phyloP scores from a whole-genome alignment of 192 early-diverging fungal species.

The Entomortierella parvispora region DNA sequence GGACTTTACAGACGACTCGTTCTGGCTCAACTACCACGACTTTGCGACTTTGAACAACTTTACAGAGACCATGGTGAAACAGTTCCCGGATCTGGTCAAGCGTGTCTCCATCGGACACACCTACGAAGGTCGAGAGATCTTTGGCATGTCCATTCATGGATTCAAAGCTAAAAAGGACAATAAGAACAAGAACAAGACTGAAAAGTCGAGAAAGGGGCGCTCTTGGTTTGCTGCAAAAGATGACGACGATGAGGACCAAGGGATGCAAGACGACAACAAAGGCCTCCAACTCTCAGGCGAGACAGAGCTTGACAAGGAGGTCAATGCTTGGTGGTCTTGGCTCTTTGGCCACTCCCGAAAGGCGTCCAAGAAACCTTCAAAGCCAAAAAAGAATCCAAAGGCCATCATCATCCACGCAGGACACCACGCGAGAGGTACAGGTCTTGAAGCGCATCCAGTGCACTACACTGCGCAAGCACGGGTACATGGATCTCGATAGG shows the following conservation, averaged over 20 bases:
- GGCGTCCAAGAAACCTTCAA: conserved; percentile 13
- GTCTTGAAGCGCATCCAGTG: no score
- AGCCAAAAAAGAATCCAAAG: conserved; percentile 42
- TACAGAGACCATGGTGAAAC: conserved; percentile 42
- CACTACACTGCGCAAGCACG: no score
- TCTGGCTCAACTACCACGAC: conserved; percentile 56
- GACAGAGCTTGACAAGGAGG: conserved; percentile 11
- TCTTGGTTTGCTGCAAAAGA: conserved; percentile 12
- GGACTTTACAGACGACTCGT: conserved; percentile 46
- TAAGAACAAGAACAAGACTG: conserved; percentile 3
- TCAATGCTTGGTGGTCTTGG: conserved; percentile 39
- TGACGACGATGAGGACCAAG: conserved; percentile 13
- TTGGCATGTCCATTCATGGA: conserved; percentile 54
- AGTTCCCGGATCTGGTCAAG: conserved; percentile 54
- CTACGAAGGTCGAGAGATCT: conserved; percentile 59
- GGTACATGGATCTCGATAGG: no score
- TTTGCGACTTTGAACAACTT: conserved; percentile 54
- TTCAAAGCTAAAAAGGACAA: conserved; percentile 4
- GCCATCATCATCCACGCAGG: conserved; percentile 59
- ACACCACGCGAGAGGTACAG: conserved; percentile 57
- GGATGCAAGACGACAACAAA: conserved; percentile 4
- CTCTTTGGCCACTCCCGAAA: conserved; percentile 16
- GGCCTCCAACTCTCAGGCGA: neutral
- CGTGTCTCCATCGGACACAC: conserved; percentile 58
- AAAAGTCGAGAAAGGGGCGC: neutral